phyloP scores from a whole-genome alignment of 345 rosid species.

The Rhizophora mangle region DNA sequence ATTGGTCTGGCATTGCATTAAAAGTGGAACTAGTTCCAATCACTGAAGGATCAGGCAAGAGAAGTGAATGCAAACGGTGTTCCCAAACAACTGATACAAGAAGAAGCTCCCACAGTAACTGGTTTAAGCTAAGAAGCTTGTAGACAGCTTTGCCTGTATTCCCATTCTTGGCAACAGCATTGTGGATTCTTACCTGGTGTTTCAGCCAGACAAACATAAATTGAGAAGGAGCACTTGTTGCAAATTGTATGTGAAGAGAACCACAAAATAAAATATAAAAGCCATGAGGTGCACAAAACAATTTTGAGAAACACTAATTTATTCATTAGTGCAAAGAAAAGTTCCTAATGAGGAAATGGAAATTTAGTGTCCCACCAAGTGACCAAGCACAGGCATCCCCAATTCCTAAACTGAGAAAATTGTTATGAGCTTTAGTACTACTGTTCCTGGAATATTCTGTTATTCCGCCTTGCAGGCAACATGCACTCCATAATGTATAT shows the following conservation, averaged over 20 bases:
- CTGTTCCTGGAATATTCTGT: no score
- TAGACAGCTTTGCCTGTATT: slow-evolving; percentile 37
- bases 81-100: slow-evolving; percentile 80
- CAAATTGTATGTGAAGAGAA: not conserved
- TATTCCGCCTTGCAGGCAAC: not conserved
- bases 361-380: not conserved
- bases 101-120: slow-evolving; percentile 72
- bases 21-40: slow-evolving; percentile 32
- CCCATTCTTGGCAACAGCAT: slow-evolving; percentile 41
- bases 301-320: not conserved
- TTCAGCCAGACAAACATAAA: not conserved
- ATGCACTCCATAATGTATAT: not conserved
- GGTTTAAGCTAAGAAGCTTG: slow-evolving; percentile 58
- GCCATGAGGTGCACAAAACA: not conserved
- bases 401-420: not conserved
- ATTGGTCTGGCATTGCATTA: slow-evolving; percentile 28
- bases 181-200: slow-evolving; percentile 43
- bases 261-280: not conserved
- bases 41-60: slow-evolving; percentile 43
- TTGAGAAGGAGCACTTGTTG: not conserved
- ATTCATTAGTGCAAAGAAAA: not conserved
- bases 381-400: not conserved
- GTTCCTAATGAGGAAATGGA: not conserved
- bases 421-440: no score
- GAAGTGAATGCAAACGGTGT: slow-evolving; percentile 60